Conservation (phyloP, 768 basidiomycete species). For the Kwoniella sp. region DNA sequence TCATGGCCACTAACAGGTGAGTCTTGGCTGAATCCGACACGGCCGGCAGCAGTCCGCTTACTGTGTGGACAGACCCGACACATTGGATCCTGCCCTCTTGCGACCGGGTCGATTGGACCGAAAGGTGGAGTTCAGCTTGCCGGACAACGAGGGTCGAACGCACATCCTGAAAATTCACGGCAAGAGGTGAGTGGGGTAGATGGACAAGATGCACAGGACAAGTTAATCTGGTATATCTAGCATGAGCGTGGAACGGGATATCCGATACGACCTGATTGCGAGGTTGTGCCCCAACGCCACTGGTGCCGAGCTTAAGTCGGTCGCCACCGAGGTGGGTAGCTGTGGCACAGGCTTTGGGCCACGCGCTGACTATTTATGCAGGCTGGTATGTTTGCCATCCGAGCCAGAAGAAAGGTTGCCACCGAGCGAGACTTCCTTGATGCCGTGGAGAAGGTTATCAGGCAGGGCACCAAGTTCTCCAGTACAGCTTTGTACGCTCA, state of each 20-base stretch:
- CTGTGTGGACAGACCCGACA: constrained; percentile 69
- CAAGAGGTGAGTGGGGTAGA: constrained; percentile 60
- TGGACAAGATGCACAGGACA: background rate
- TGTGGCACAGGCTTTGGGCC: background rate
- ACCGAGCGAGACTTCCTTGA: constrained; percentile 97
- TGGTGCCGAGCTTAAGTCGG: constrained; percentile 93
- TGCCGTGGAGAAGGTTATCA: constrained; percentile 95
- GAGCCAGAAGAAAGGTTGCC: constrained; percentile 90
- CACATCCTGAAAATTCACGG: constrained; percentile 97
- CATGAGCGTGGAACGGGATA: constrained; percentile 95
- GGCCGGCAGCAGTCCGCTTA: background rate
- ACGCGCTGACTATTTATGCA: constrained; percentile 38
- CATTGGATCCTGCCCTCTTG: constrained; percentile 90
- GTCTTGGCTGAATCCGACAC: constrained; percentile 25
- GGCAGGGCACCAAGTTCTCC: constrained; percentile 96
- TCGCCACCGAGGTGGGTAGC: constrained; percentile 79
- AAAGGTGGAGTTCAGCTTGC: constrained; percentile 91
- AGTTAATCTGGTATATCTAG: constrained; percentile 51
- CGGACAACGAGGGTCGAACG: constrained; percentile 91
- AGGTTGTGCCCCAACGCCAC: constrained; percentile 96
- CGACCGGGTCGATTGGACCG: constrained; percentile 94
- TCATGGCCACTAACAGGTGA: constrained; percentile 97
- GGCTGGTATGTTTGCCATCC: constrained; percentile 99
- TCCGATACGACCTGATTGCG: constrained; percentile 95
- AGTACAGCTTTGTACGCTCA: constrained; percentile 61